A percentile compares a stretch with the other conserved stretches of the same genome.
phyloP scores from a whole-genome alignment of 345 rosid genomes.

The Fremontodendron californicum region DNA sequence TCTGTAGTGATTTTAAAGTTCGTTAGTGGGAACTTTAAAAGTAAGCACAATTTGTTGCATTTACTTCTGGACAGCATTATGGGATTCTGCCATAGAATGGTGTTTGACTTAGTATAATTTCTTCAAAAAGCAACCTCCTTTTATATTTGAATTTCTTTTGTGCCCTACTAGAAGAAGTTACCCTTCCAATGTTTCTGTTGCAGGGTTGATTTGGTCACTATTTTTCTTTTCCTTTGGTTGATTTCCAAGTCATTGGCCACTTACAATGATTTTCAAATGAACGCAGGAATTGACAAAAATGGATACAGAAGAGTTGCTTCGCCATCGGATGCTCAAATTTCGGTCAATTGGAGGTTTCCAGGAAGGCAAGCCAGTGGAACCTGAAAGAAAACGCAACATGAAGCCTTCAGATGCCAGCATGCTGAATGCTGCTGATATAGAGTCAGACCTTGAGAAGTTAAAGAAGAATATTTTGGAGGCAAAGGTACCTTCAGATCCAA shows the following conservation, averaged over 20 bases:
- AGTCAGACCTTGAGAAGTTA: slow-evolving; percentile 35
- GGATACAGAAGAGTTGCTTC: slow-evolving; percentile 59
- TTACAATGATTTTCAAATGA: not conserved
- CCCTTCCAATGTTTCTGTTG: slow-evolving; percentile 31
- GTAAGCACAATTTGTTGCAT: not conserved
- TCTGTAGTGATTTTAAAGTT: not conserved
- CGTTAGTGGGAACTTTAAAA: not conserved
- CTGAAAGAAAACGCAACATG: slow-evolving; percentile 63
- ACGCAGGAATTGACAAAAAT: slow-evolving; percentile 67
- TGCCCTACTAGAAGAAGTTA: not conserved
- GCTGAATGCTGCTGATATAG: slow-evolving; percentile 35
- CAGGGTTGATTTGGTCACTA: slow-evolving; percentile 10
- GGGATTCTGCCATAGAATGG: not conserved
- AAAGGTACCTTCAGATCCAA: slow-evolving; percentile 46
- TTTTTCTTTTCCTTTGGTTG: not conserved
- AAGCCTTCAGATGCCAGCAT: slow-evolving; percentile 40
- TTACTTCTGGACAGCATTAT: not conserved
- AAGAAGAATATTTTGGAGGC: slow-evolving; percentile 44
- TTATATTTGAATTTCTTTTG: slow-evolving; percentile 25
- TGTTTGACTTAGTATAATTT: not conserved
- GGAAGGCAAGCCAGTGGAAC: slow-evolving; percentile 64
- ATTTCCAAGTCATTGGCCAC: slow-evolving; percentile 20
- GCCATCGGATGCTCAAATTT: slow-evolving; percentile 72
- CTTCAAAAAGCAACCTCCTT: slow-evolving; percentile 32
- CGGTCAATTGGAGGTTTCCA: slow-evolving; percentile 74